These are phyloP conservation scores for Kuraishia hungarica DNA, from an alignment of 805 yeast species.

Conservation along the genomic window DNA sequence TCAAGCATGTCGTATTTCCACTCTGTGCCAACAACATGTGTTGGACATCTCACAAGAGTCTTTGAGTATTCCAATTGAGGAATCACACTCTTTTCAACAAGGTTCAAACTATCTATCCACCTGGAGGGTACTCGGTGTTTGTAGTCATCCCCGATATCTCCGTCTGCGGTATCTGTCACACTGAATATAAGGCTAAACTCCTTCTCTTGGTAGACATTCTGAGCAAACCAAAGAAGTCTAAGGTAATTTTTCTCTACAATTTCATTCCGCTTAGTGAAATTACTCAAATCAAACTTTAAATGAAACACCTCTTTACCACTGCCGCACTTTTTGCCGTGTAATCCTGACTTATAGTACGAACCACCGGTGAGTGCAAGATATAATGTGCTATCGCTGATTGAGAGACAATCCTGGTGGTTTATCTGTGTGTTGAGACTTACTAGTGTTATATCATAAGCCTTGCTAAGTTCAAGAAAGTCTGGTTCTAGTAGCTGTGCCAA, in stretches of 20 bases:
- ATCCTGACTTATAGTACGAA: slow-evolving; percentile 23
- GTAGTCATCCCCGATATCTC: neutral
- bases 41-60: neutral
- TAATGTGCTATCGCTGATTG: slow-evolving; percentile 17
- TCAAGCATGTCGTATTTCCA: slow-evolving; percentile 17
- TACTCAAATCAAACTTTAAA: slow-evolving; percentile 12
- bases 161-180: neutral
- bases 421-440: slow-evolving; percentile 12
- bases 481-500: neutral
- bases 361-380: slow-evolving; percentile 21
- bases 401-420: slow-evolving; percentile 22
- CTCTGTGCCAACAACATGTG: slow-evolving; percentile 7
- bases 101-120: neutral
- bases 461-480: neutral
- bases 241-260: slow-evolving; percentile 12
- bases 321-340: slow-evolving; percentile 19
- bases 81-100: neutral
- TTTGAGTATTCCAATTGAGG: neutral
- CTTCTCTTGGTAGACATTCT: slow-evolving; percentile 10
- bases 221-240: slow-evolving; percentile 22
- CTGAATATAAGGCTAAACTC: slow-evolving; percentile 1
- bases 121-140: neutral
- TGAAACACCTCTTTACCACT: slow-evolving; percentile 14
- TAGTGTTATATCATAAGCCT: neutral
- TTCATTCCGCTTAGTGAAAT: slow-evolving; percentile 4